Evolutionary conservation across 192 early-diverging fungal genomes (phyloP).

Genomic region (Backusella psychrophila): DNA sequence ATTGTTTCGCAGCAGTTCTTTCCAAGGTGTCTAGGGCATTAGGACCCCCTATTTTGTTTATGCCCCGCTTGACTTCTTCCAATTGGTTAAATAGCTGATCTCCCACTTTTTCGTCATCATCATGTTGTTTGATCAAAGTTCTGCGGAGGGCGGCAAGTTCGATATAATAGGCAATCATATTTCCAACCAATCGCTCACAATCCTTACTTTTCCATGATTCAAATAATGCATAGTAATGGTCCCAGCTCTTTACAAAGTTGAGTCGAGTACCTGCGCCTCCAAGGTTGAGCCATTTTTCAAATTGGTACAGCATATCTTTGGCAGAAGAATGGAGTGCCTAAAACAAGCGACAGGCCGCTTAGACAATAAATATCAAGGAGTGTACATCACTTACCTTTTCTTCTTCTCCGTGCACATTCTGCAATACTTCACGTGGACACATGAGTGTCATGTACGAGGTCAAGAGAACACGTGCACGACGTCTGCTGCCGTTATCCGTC

Average conservation of each 20-base stretch:
- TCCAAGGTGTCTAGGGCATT: conserved; percentile 3
- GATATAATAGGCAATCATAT: conserved; percentile 63
- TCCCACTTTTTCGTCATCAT: conserved; percentile 28
- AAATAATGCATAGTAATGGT: conserved; percentile 60
- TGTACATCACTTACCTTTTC: conserved; percentile 48
- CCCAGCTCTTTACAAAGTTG: conserved; percentile 55
- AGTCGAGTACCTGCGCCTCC: neutral
- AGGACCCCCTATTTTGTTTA: conserved; percentile 16
- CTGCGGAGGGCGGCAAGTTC: conserved; percentile 68
- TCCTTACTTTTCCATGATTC: conserved; percentile 72
- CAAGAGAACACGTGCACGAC: conserved; percentile 60
- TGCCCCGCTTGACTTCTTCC: conserved; percentile 15
- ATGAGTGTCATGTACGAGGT: conserved; percentile 70
- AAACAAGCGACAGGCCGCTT: neutral
- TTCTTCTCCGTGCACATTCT: conserved; percentile 41
- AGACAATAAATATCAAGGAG: conserved; percentile 8
- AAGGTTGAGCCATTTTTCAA: conserved; percentile 35
- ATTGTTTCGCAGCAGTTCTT: neutral
- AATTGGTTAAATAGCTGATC: conserved; percentile 25
- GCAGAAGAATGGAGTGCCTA: conserved; percentile 35
- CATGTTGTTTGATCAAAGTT: conserved; percentile 40
- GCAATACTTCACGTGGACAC: conserved; percentile 62
- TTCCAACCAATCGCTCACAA: conserved; percentile 54
- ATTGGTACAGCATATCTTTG: conserved; percentile 26
- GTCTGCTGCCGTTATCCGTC: conserved; percentile 44